phyloP scores from a whole-genome alignment of 352 stramenopile genomes.

The Pythium vanterpoolii region DNA sequence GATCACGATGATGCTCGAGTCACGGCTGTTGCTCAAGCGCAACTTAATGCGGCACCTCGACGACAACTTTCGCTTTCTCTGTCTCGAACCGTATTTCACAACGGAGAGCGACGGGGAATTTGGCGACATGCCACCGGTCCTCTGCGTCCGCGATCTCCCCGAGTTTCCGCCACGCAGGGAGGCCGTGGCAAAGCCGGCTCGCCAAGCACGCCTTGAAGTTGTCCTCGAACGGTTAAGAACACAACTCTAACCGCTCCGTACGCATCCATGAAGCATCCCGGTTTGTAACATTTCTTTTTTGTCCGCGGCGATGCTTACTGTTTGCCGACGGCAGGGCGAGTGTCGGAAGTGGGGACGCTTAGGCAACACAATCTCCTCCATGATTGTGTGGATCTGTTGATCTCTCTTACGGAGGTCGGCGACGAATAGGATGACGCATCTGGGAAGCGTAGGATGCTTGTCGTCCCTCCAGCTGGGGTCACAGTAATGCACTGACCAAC shows the following conservation, averaged over 20 bases:
- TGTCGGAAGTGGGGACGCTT: neutral
- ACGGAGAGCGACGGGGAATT: slow-evolving; percentile 27
- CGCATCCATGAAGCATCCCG: neutral
- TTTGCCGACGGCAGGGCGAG: neutral
- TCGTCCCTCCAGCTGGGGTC: neutral
- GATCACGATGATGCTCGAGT: slow-evolving; percentile 39
- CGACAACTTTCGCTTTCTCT: slow-evolving; percentile 48
- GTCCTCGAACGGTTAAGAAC: slow-evolving; percentile 36
- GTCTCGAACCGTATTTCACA: slow-evolving; percentile 61
- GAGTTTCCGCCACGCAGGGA: slow-evolving; percentile 36
- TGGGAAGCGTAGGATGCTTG: too few species aligned
- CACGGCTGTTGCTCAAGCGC: slow-evolving; percentile 56
- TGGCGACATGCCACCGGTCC: slow-evolving; percentile 43
- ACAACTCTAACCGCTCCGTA: neutral
- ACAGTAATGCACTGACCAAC: neutral
- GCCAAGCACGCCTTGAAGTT: slow-evolving; percentile 27
- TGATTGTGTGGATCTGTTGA: neutral
- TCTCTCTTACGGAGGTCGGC: neutral
- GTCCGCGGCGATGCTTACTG: neutral
- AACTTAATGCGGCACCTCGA: slow-evolving; percentile 55
- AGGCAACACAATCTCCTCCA: neutral
- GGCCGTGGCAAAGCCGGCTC: slow-evolving; percentile 4
- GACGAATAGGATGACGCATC: neutral
- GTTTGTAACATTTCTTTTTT: slow-evolving; percentile 7
- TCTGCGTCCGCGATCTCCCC: slow-evolving; percentile 42